Conservation (phyloP, 345 rosid species). For the Dovyalis caffra region DNA sequence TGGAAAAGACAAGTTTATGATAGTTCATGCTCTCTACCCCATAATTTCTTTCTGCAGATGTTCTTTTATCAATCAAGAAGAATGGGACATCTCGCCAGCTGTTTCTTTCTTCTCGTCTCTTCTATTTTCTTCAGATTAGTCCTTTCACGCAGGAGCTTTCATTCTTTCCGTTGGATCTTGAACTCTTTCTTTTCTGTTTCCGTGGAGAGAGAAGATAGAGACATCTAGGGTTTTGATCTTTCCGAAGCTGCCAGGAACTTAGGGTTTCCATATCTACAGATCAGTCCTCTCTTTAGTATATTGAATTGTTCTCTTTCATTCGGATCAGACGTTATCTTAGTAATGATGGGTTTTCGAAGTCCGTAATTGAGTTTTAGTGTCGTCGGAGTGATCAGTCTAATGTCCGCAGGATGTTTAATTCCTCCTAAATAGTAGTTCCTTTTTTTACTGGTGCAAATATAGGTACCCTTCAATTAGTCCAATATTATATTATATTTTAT, state of each 20-base stretch:
- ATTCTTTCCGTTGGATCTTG: constrained; percentile 38
- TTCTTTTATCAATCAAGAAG: constrained; percentile 17
- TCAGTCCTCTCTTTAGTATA: constrained; percentile 5
- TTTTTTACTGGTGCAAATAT: neutral
- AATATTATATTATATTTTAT: neutral
- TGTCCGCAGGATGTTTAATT: constrained; percentile 34
- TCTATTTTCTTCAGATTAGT: constrained; percentile 9
- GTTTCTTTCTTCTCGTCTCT: constrained; percentile 5
- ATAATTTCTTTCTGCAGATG: neutral
- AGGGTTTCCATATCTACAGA: constrained; percentile 36
- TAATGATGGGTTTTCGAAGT: constrained; percentile 6
- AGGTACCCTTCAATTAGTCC: neutral
- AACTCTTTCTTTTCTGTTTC: neutral
- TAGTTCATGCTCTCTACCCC: constrained; percentile 9
- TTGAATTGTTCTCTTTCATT: constrained; percentile 3
- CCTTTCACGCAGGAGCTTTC: constrained; percentile 18
- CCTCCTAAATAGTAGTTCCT: neutral
- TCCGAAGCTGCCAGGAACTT: constrained; percentile 31
- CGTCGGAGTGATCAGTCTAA: constrained; percentile 20
- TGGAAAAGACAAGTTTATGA: neutral
- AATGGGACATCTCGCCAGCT: constrained; percentile 14
- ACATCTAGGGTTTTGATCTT: constrained; percentile 36
- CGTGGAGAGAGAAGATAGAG: constrained; percentile 11
- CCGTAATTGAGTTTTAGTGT: constrained; percentile 14
- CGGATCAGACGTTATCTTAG: constrained; percentile 26